Percentiles rank a stretch among this genome's conserved stretches.
phyloP scores from a whole-genome alignment of 129 eudicot species.

The Flaveria brownii region DNA sequence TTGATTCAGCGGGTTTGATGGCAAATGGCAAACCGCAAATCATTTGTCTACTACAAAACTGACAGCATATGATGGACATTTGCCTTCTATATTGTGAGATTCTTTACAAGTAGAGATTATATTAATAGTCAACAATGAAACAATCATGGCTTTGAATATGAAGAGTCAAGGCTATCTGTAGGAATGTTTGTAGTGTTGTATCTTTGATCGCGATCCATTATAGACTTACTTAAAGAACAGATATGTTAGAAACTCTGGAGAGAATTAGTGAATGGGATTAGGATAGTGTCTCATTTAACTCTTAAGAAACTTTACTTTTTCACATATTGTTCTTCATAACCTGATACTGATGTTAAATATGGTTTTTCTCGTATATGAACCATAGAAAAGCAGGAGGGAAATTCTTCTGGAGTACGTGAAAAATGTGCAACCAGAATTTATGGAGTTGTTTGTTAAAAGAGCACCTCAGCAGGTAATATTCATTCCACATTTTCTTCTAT shows the following conservation, averaged over 20 bases:
- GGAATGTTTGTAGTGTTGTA: background rate
- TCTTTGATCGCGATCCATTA: background rate
- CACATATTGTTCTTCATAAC: background rate
- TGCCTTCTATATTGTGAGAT: background rate
- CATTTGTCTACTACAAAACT: background rate
- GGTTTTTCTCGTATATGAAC: constrained; percentile 8
- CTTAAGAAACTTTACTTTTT: background rate
- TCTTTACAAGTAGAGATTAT: background rate
- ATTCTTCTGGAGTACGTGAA: constrained; percentile 87
- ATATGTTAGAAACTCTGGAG: background rate
- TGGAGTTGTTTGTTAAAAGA: constrained; percentile 95
- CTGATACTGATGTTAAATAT: constrained; percentile 20
- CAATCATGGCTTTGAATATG: background rate
- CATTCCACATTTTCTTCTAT: constrained; percentile 9
- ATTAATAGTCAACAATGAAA: background rate
- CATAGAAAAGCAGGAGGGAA: constrained; percentile 79
- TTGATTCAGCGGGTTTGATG: background rate
- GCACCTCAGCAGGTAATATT: constrained; percentile 87
- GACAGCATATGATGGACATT: background rate
- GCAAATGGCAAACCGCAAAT: too few relatives aligned
- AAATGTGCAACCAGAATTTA: constrained; percentile 89
- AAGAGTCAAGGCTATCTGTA: background rate
- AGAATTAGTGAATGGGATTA: background rate
- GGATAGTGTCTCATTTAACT: constrained; percentile 13
- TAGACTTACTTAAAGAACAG: background rate